Evolutionary conservation across 1,284 basidiomycete genomes (phyloP).

Genomic region (Polyporus tsugae): DNA sequence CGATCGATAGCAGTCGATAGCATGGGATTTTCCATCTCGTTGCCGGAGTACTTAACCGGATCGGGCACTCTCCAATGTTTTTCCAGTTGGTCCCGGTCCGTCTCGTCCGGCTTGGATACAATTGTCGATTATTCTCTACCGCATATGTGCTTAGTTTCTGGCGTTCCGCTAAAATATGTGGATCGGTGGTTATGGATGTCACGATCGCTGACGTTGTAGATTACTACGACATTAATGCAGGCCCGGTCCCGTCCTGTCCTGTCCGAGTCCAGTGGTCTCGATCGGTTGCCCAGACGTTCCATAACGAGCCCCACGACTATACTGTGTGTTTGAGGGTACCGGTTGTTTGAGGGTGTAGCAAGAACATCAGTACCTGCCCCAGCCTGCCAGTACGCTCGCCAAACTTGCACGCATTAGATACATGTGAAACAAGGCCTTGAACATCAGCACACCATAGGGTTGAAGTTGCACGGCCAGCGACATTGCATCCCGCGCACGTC

Average conservation of each 20-base stretch:
- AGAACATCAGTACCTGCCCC: too few species aligned
- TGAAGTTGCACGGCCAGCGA: background rate
- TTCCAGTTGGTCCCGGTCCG: background rate
- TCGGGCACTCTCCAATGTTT: background rate
- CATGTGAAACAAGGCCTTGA: background rate
- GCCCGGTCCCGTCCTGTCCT: too few species aligned
- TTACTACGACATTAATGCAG: too few species aligned
- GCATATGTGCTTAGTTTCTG: background rate
- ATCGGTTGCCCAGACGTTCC: background rate
- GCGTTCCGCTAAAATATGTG: background rate
- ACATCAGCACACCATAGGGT: background rate
- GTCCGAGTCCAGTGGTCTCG: background rate
- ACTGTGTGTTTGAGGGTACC: background rate
- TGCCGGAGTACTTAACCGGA: background rate
- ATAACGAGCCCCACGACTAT: background rate
- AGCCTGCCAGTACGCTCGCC: too few species aligned
- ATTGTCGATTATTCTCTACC: background rate
- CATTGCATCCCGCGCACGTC: background rate
- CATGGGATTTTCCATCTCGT: background rate
- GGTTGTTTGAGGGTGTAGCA: background rate
- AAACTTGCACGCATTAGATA: too few species aligned
- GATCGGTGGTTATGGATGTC: background rate
- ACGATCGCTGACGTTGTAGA: background rate
- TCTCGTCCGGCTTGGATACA: background rate
- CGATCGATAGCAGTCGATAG: background rate